Conservation (phyloP, 2,329 filamentous ascomycete species). For the Beauveria caledonica region DNA sequence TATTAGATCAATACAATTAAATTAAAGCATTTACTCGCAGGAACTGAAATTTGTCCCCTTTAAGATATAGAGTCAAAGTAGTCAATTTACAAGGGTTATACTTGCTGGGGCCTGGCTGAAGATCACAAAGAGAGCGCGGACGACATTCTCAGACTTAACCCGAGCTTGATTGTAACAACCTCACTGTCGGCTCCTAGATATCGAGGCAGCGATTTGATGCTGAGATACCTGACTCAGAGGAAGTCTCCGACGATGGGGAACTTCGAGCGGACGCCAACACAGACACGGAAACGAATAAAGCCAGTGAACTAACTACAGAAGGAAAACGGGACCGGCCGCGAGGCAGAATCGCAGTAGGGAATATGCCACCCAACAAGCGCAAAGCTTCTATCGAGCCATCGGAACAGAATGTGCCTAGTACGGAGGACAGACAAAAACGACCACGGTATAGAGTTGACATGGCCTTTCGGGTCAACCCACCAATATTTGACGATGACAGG, state of each 20-base stretch:
- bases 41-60: too few species aligned
- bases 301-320: neutral
- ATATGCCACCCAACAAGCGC: neutral
- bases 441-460: neutral
- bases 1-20: too few species aligned
- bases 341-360: neutral
- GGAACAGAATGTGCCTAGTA: neutral
- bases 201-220: neutral
- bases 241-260: neutral
- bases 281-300: neutral
- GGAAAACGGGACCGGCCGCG: neutral
- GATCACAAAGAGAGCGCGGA: too few species aligned
- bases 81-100: too few species aligned
- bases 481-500: neutral
- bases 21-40: too few species aligned
- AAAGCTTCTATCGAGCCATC: neutral
- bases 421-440: neutral
- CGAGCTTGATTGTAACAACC: too few species aligned
- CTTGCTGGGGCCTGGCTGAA: too few species aligned
- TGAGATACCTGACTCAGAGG: neutral
- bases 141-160: too few species aligned
- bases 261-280: neutral
- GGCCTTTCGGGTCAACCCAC: neutral
- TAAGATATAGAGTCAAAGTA: too few species aligned
- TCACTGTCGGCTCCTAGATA: too few species aligned